Conservation (phyloP, 2,329 filamentous ascomycete species). For the Dactylellina sp. region DNA sequence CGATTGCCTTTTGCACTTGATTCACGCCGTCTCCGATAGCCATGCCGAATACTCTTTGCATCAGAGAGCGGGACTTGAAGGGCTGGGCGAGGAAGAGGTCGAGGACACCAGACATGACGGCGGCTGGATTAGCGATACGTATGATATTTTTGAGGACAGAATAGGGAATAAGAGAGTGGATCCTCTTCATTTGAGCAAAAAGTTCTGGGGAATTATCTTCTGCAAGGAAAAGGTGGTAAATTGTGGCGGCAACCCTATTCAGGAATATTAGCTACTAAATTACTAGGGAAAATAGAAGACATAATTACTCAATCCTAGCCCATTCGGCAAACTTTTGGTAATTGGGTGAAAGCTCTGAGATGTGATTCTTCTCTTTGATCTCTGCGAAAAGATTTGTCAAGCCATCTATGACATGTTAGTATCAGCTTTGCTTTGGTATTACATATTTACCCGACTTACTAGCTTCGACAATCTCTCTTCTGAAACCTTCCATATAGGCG, state of each 20-base stretch:
- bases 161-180: constrained; percentile 95
- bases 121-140: constrained; percentile 92
- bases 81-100: constrained; percentile 97
- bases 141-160: constrained; percentile 96
- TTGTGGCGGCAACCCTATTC: constrained; percentile 81
- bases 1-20: constrained; percentile 86
- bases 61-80: constrained; percentile 86
- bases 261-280: constrained; percentile 6
- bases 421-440: neutral
- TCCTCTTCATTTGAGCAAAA: constrained; percentile 91
- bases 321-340: constrained; percentile 99
- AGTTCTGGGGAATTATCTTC: constrained; percentile 98
- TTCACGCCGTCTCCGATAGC: constrained; percentile 91
- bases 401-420: constrained; percentile 70
- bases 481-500: constrained; percentile 92
- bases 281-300: constrained; percentile 43
- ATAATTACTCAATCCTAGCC: constrained; percentile 82
- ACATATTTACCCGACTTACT: constrained; percentile 70
- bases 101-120: constrained; percentile 94
- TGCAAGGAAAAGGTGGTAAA: constrained; percentile 96
- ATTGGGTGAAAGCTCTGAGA: constrained; percentile 88
- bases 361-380: constrained; percentile 88
- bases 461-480: constrained; percentile 75
- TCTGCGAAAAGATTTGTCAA: constrained; percentile 92
- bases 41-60: constrained; percentile 94